These are phyloP conservation scores for Alternaria triticimaculans DNA, from an alignment of 2,329 filamentous ascomycete species.

Conservation along the genomic window DNA sequence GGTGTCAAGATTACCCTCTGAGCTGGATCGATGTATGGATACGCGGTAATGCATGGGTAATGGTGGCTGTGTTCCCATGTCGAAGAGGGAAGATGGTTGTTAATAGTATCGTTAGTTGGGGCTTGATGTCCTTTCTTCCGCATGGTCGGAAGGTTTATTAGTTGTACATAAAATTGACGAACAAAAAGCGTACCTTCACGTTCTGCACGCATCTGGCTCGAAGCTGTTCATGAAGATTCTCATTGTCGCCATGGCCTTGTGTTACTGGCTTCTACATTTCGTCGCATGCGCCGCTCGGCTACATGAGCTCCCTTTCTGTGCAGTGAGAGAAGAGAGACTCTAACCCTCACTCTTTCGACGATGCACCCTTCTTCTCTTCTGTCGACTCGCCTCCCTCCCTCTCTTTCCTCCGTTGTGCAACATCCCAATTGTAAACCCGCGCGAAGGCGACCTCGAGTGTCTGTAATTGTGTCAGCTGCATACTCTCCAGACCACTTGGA, in stretches of 20 bases:
- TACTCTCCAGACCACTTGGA: too few species aligned
- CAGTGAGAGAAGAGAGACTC: background rate
- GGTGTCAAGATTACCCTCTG: conserved; percentile 1
- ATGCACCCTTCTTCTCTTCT: conserved; percentile 47
- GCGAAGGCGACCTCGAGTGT: conserved; percentile 97
- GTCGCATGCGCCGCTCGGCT: background rate
- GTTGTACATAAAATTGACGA: conserved; percentile 1
- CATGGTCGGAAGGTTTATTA: background rate
- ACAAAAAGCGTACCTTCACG: background rate
- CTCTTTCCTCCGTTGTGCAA: conserved; percentile 92
- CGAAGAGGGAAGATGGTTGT: background rate
- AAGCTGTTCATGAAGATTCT: background rate
- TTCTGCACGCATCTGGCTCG: background rate
- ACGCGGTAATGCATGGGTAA: background rate
- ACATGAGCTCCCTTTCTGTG: background rate
- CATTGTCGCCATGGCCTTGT: background rate
- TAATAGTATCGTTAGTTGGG: background rate
- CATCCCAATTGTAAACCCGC: conserved; percentile 99
- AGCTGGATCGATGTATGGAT: background rate
- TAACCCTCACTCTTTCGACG: conserved; percentile 25
- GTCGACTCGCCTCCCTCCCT: conserved; percentile 65
- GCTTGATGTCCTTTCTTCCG: background rate
- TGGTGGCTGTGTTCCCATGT: background rate
- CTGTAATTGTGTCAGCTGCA: conserved; percentile 55
- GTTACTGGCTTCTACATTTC: background rate